Percentiles rank a stretch among this genome's conserved stretches.
Evolutionary conservation across 73 alveolate species (phyloP).

Genomic region (Paramecium caudatum): DNA sequence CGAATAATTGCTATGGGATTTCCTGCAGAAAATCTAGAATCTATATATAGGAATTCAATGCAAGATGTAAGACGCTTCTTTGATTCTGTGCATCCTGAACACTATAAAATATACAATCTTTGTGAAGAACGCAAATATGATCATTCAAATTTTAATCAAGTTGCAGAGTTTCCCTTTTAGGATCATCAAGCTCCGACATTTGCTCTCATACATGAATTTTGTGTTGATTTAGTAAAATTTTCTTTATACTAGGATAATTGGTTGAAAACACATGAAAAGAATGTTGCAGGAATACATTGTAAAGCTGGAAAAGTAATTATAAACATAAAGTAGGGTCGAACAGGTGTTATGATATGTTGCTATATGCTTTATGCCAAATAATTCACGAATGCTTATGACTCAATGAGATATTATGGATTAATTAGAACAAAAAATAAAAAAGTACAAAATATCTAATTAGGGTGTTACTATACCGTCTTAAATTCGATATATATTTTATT

Average conservation of each 20-base stretch:
- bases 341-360: conserved; percentile 97
- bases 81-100: conserved; percentile 84
- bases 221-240: conserved; percentile 61
- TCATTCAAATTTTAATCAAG: conserved; percentile 48
- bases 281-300: conserved; percentile 97
- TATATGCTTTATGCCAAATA: conserved; percentile 90
- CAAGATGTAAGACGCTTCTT: conserved; percentile 86
- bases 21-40: conserved; percentile 90
- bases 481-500: conserved; percentile 96
- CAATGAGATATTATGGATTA: conserved; percentile 92
- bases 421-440: conserved; percentile 88
- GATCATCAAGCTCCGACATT: conserved; percentile 78
- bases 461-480: conserved; percentile 99
- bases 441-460: not conserved
- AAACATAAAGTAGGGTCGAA: conserved; percentile 84
- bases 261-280: conserved; percentile 74
- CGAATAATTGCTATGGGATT: conserved; percentile 94
- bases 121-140: conserved; percentile 88
- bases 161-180: conserved; percentile 72
- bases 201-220: conserved; percentile 64
- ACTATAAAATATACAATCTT: conserved; percentile 90
- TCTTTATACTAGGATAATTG: conserved; percentile 38
- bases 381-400: conserved; percentile 89
- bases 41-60: conserved; percentile 89
- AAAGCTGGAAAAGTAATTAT: conserved; percentile 93